These are phyloP conservation scores for Adenanthera pavonina DNA, from an alignment of 306 rosid species.

Conservation along the genomic window DNA sequence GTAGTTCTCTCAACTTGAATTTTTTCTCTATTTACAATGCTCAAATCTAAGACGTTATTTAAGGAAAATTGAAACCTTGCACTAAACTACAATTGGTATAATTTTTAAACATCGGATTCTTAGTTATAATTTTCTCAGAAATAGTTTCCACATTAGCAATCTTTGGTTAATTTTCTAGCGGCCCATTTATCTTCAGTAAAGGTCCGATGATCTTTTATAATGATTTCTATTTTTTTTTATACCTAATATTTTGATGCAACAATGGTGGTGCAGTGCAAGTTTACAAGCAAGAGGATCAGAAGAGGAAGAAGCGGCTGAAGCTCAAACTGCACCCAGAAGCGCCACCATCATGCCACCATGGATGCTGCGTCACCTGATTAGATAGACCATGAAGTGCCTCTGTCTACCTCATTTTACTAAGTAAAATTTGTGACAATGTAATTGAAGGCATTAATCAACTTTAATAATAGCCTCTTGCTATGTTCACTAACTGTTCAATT, in stretches of 20 bases:
- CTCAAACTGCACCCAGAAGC: constrained; percentile 35
- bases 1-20: too few relatives aligned
- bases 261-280: constrained; percentile 56
- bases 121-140: not conserved
- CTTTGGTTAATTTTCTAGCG: not conserved
- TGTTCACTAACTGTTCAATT: constrained; percentile 11
- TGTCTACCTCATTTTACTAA: not conserved
- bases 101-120: not conserved
- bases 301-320: constrained; percentile 47
- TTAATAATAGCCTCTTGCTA: not conserved
- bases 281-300: constrained; percentile 43
- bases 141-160: not conserved
- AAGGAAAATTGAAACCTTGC: too few relatives aligned
- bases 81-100: too few relatives aligned
- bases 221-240: too few relatives aligned
- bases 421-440: constrained; percentile 9
- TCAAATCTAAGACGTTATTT: too few relatives aligned
- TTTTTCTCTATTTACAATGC: too few relatives aligned
- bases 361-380: constrained; percentile 65
- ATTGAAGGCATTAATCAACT: constrained; percentile 22
- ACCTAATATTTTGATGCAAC: not conserved
- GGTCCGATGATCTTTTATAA: too few relatives aligned
- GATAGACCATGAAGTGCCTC: constrained; percentile 19
- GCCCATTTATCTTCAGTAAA: not conserved
- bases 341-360: constrained; percentile 62